phyloP scores from a whole-genome alignment of 768 basidiomycete species.

The Xerocomellus chrysenteron region DNA sequence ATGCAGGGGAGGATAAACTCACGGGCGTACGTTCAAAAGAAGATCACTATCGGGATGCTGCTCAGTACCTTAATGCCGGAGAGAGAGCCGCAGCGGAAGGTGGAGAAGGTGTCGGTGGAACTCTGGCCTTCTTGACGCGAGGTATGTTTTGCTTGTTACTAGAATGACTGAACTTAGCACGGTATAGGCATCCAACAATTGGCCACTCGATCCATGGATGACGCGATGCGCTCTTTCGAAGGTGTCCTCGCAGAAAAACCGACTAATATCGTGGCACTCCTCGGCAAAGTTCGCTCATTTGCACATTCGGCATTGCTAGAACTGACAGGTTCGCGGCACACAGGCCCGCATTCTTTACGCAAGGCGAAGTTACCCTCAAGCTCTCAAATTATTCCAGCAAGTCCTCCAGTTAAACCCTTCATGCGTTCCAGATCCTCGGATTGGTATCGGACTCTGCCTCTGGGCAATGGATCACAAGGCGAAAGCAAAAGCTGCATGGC shows the following conservation, averaged over 20 bases:
- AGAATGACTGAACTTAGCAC: background rate
- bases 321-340: background rate
- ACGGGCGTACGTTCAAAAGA: slow-evolving; percentile 60
- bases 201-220: slow-evolving; percentile 75
- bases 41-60: slow-evolving; percentile 67
- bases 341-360: slow-evolving; percentile 87
- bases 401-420: slow-evolving; percentile 75
- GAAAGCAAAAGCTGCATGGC: slow-evolving; percentile 87
- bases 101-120: slow-evolving; percentile 56
- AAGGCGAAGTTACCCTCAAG: slow-evolving; percentile 69
- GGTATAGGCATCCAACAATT: slow-evolving; percentile 75
- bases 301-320: background rate
- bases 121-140: slow-evolving; percentile 63
- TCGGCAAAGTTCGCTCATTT: slow-evolving; percentile 66
- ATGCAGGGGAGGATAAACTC: slow-evolving; percentile 64
- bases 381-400: slow-evolving; percentile 84
- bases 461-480: slow-evolving; percentile 86
- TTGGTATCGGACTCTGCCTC: slow-evolving; percentile 92
- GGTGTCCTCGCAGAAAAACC: slow-evolving; percentile 74
- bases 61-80: slow-evolving; percentile 61
- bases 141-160: slow-evolving; percentile 39
- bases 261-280: slow-evolving; percentile 81
- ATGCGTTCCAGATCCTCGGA: slow-evolving; percentile 88
- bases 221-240: slow-evolving; percentile 81
- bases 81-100: slow-evolving; percentile 55